A percentile compares a stretch with the other conserved stretches of the same genome.
These are phyloP conservation scores for Aspergillus fijiensis DNA, from an alignment of 2,329 filamentous ascomycete genomes.

Conservation along the genomic window DNA sequence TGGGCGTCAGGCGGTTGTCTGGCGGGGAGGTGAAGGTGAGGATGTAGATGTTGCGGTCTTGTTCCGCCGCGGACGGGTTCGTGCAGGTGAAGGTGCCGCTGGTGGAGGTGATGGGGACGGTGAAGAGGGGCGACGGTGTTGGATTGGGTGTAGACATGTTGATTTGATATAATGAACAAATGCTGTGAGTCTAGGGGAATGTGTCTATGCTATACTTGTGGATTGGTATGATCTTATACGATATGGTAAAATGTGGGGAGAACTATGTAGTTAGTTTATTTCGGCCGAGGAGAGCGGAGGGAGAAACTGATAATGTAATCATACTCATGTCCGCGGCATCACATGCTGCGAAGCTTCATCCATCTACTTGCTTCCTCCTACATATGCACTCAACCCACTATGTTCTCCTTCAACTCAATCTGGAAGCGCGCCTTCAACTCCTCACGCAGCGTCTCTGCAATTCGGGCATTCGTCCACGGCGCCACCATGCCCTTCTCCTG, in stretches of 20 bases:
- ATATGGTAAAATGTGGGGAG: too few relatives aligned
- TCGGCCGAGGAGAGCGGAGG: too few relatives aligned
- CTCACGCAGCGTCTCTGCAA: background rate
- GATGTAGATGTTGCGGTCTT: slow-evolving; percentile 60
- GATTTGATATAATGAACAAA: too few relatives aligned
- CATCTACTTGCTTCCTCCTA: background rate
- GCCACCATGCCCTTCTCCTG: background rate
- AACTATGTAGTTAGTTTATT: too few relatives aligned
- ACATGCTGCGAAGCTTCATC: background rate
- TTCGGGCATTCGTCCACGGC: background rate
- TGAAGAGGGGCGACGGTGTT: slow-evolving; percentile 51
- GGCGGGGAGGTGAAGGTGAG: slow-evolving; percentile 69
- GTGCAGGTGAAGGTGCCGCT: slow-evolving; percentile 64
- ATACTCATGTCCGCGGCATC: background rate
- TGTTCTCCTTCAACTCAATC: background rate
- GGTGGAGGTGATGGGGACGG: slow-evolving; percentile 55
- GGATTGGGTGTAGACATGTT: background rate
- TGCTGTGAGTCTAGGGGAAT: too few relatives aligned
- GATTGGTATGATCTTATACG: too few relatives aligned
- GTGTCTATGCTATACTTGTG: too few relatives aligned
- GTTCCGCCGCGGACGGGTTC: slow-evolving; percentile 50
- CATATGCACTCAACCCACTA: background rate
- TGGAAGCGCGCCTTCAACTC: background rate
- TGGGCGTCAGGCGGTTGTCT: slow-evolving; percentile 72
- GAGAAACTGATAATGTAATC: too few relatives aligned